Evolutionary conservation across 495 filamentous ascomycete genomes (phyloP).

Genomic region (Podospora conica): DNA sequence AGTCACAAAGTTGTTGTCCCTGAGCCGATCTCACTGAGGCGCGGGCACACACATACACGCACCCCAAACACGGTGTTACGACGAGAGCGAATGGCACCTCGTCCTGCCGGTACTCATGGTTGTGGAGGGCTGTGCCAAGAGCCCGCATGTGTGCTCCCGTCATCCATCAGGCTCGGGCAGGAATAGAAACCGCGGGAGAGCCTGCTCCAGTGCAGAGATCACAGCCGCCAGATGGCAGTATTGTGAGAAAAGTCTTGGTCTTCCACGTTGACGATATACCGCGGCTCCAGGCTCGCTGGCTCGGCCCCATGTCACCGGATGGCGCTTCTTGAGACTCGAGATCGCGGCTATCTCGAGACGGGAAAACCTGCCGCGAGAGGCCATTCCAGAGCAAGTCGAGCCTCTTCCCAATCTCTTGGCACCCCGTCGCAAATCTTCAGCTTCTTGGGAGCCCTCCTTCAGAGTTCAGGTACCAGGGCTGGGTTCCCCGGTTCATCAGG

Average conservation of each 20-base stretch:
- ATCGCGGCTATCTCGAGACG: slow-evolving; percentile 1
- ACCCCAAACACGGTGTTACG: neutral
- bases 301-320: neutral
- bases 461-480: neutral
- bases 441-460: neutral
- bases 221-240: neutral
- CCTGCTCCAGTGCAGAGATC: neutral
- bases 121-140: neutral
- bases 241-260: neutral
- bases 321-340: neutral
- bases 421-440: neutral
- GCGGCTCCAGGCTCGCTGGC: neutral
- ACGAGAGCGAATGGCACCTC: neutral
- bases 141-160: neutral
- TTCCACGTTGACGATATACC: neutral
- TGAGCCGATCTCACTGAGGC: neutral
- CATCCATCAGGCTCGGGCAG: neutral
- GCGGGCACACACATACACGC: neutral
- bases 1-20: neutral
- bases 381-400: neutral
- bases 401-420: neutral
- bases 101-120: neutral
- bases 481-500: slow-evolving; percentile 6
- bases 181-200: neutral
- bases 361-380: neutral